These are phyloP conservation scores for Marsdenia floribunda DNA, from an alignment of 257 asterid species.

Conservation along the genomic window DNA sequence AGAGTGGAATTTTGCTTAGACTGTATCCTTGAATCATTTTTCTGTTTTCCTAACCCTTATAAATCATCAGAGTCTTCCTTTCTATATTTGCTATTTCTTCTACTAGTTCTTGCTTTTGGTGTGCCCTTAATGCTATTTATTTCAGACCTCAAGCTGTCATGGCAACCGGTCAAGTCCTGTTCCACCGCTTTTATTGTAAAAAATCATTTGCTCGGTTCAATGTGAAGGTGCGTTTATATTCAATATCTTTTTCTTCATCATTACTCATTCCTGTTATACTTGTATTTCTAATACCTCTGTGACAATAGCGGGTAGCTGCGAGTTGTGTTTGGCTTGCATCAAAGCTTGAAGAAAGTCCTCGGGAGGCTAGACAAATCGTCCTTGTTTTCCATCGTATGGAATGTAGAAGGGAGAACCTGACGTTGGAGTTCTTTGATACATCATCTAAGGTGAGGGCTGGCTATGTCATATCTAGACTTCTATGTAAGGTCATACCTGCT, in stretches of 20 bases:
- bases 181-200: constrained; percentile 95
- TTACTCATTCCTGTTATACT: background rate
- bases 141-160: constrained; percentile 96
- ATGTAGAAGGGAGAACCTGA: constrained; percentile 87
- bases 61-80: background rate
- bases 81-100: background rate
- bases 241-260: background rate
- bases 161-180: constrained; percentile 95
- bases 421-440: constrained; percentile 72
- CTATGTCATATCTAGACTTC: background rate
- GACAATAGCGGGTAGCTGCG: constrained; percentile 81
- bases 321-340: constrained; percentile 99
- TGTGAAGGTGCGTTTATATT: constrained; percentile 58
- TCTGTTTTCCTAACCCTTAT: background rate
- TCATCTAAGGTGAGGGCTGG: constrained; percentile 54
- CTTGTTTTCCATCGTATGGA: constrained; percentile 93
- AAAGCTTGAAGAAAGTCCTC: constrained; percentile 92
- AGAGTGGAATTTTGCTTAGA: constrained; percentile 85
- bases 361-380: constrained; percentile 85
- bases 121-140: constrained; percentile 45
- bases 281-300: constrained; percentile 1
- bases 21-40: constrained; percentile 54
- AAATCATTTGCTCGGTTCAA: constrained; percentile 83
- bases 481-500: background rate
- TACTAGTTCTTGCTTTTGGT: constrained; percentile 1